phyloP scores from a whole-genome alignment of 805 yeast genomes.

The Yamadazyma sp. region DNA sequence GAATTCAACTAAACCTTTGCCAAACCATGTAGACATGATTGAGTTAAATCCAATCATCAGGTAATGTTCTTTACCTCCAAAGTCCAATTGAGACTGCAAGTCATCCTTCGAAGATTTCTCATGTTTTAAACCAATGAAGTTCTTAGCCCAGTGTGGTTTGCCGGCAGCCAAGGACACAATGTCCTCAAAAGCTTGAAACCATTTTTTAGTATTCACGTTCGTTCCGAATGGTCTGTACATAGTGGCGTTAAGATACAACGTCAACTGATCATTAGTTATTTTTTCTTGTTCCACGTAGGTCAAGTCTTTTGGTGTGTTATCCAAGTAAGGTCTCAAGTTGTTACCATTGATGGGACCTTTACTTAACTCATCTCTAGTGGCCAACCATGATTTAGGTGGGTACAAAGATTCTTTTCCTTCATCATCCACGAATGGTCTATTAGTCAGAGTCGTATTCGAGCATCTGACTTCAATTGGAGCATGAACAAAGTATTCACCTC shows the following conservation, averaged over 20 bases:
- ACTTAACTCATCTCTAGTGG: slow-evolving; percentile 49
- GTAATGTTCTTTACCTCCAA: slow-evolving; percentile 51
- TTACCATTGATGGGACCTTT: slow-evolving; percentile 87
- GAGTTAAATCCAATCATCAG: slow-evolving; percentile 79
- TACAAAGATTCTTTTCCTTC: slow-evolving; percentile 40
- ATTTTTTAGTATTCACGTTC: slow-evolving; percentile 68
- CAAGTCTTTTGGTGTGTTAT: slow-evolving; percentile 66
- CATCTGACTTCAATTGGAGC: slow-evolving; percentile 95
- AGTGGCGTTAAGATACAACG: slow-evolving; percentile 88
- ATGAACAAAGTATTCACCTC: slow-evolving; percentile 77
- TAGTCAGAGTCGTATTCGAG: slow-evolving; percentile 71
- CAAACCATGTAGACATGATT: slow-evolving; percentile 76
- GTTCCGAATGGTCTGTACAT: slow-evolving; percentile 91
- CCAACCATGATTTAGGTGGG: slow-evolving; percentile 50
- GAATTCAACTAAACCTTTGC: slow-evolving; percentile 61
- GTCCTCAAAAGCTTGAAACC: slow-evolving; percentile 84
- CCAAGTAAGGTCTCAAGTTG: slow-evolving; percentile 75
- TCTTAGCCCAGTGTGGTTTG: slow-evolving; percentile 98
- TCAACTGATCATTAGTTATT: slow-evolving; percentile 71
- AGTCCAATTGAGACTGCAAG: slow-evolving; percentile 37
- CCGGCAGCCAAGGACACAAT: slow-evolving; percentile 79
- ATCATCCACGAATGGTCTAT: slow-evolving; percentile 33
- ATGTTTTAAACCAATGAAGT: slow-evolving; percentile 63
- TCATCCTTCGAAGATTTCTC: slow-evolving; percentile 34
- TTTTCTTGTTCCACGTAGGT: slow-evolving; percentile 50